phyloP scores from a whole-genome alignment of 345 rosid genomes.

The Moricandia arvensis region DNA sequence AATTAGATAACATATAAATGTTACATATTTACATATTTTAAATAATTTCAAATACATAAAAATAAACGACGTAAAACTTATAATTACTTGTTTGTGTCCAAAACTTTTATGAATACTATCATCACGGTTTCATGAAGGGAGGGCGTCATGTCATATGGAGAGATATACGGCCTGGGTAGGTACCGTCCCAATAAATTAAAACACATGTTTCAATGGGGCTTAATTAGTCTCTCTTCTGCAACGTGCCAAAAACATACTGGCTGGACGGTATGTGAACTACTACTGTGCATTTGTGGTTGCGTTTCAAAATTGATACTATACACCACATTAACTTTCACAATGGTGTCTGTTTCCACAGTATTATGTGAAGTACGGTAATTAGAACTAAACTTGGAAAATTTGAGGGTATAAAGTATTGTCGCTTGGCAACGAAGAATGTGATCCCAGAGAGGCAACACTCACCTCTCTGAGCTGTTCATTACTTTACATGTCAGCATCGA shows the following conservation, averaged over 20 bases:
- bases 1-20: neutral
- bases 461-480: constrained; percentile 25
- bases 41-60: too few relatives aligned
- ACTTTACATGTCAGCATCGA: constrained; percentile 13
- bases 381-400: neutral
- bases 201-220: constrained; percentile 5
- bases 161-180: constrained; percentile 24
- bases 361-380: neutral
- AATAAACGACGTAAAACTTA: too few relatives aligned
- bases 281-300: constrained; percentile 10
- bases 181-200: constrained; percentile 27
- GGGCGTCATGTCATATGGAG: neutral
- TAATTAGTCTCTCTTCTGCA: neutral
- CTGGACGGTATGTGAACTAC: constrained; percentile 23
- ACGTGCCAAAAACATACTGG: neutral
- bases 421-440: constrained; percentile 31
- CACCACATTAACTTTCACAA: neutral
- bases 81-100: too few relatives aligned
- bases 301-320: constrained; percentile 6
- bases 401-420: neutral
- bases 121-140: neutral
- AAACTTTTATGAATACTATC: neutral
- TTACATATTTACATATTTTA: too few relatives aligned
- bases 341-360: constrained; percentile 10
- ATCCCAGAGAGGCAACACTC: constrained; percentile 13